Evolutionary conservation across 176 grass and related monocot species (phyloP), one percentile per base, ranked within the genome.

Genomic region (Chloris gayana): DNA sequence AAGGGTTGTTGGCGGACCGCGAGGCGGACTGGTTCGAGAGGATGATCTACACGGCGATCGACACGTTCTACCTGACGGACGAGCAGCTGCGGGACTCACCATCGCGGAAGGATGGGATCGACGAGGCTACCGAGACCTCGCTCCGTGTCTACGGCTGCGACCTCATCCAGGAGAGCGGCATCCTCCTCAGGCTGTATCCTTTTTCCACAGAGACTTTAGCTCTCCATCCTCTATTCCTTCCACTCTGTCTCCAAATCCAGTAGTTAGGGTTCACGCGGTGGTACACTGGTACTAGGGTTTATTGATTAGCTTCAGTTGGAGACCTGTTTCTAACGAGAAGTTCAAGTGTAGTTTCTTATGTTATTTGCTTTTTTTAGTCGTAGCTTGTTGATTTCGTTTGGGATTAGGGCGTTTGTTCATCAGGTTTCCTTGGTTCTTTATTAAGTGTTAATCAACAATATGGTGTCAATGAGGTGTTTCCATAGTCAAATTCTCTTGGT

Each of bases 101-200:
- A 13, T 94, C 95, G 11, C 83, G 95, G 72, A 98, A 91, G 83
- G 95, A 98, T 85, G 92, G 92, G 49, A 93, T 98, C 34, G 92
- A 98, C 75, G 90, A 89, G 79, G 88, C 83, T 18, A 88, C 92
- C 14, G 95, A 98, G 78, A 89, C 76, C 63, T 69, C 90, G 14
- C 86, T 98, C 39, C 84, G 90, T n/a, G 78, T 89, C 54, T 98
- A 98, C 68, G 90, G 92, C 31, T 95, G 92, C 51, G 90, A 95
- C 71, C 92, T 98, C 81, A 93, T 98, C 71, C 92, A 98, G 76
- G 92, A 98, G 88, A 91, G 90, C 47, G 92, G 95, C 87, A 93
- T 98, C 73, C 88, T 98, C 27, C 83, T 98, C 42, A 88, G 75
- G 83, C 83, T 98, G 92, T 94, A 94, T 98, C 85, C 90, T 85